Percentiles rank a stretch among this genome's conserved stretches.
These are phyloP conservation scores for Solanum raphanifolium DNA, from an alignment of 257 asterid species.

Conservation along the genomic window DNA sequence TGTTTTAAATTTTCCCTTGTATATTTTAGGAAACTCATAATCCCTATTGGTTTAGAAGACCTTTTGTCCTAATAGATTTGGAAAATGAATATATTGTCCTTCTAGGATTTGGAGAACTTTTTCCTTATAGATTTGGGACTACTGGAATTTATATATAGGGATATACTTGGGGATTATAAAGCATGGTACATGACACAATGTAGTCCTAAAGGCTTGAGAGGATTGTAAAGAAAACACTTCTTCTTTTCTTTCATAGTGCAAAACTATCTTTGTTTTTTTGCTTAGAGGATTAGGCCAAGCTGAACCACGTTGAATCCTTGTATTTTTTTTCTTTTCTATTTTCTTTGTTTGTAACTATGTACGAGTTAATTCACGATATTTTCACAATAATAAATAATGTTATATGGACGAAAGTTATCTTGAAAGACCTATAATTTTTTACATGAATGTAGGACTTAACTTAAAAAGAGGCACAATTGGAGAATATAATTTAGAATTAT, in stretches of 20 bases:
- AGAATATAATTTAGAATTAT: too few species aligned
- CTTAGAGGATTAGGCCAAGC: background rate
- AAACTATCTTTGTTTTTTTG: background rate
- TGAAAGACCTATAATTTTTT: too few species aligned
- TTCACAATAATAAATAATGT: too few species aligned
- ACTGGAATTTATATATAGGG: background rate
- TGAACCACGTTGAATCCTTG: background rate
- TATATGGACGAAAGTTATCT: background rate
- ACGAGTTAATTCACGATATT: too few species aligned
- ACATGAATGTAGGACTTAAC: background rate
- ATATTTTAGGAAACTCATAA: too few species aligned
- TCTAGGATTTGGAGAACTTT: background rate
- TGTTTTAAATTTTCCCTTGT: too few species aligned
- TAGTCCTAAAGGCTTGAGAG: background rate
- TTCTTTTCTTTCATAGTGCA: background rate
- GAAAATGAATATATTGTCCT: too few species aligned
- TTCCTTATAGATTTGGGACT: background rate
- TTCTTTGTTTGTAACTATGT: too few species aligned
- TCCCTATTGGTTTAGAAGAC: too few species aligned
- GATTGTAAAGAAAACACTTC: background rate
- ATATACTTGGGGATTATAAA: background rate
- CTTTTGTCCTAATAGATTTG: too few species aligned
- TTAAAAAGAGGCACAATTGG: too few species aligned
- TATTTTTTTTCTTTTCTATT: too few species aligned
- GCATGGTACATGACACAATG: background rate